Base-by-base conservation (phyloP, 2,329 filamentous ascomycete species). In the Aspergillus amoenus region DNA sequence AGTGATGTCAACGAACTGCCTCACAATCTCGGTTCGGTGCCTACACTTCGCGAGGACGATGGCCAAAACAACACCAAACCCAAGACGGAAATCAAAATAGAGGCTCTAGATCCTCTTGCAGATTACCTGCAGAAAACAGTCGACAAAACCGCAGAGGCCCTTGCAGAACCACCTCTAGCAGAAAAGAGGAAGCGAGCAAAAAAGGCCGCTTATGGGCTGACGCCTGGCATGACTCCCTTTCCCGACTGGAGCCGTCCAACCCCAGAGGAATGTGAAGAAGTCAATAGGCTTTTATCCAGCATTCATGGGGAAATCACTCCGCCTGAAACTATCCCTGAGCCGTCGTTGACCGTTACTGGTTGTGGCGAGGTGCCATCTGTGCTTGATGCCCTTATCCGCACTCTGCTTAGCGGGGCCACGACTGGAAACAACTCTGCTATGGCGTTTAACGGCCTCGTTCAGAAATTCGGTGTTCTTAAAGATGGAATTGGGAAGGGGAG, bases 311-410 rank as follows among this genome's bases (percentile, higher is more conserved):
- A 84, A 53, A 81, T 88, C 13, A 77, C 78, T 46, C 80, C 83
- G 1, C 91, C 91, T 0, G 78, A 84, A n/a, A 82, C 79, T 1
- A 84, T 93, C 8, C 88, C 89, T 1, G 78, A 83, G 4, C 88
- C 90, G 0, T 90, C 89, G 5, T 78, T 89, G 5, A 84, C 85
- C 7, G 81, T 90, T 3, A 85, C 91, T 12, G 91, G 91, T 17
- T 88, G 85, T 61, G 85, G 85, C 34, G 85, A 88, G 69, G 84
- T 87, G 1, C 85, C 85, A 0, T 86, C 83, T 2, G 84, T 88
- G 0, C 78, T 88, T 2, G 85, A 88, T 67, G 85, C 85, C 0
- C 74, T 88, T 5, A 82, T 88, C 56, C 80, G 85, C 7, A 88
- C 85, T 0, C 75, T 84, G 2, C 78, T 88, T 8, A 86, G 82